phyloP scores from a whole-genome alignment of 2,329 filamentous ascomycete species.

The Neonectria coccinea region DNA sequence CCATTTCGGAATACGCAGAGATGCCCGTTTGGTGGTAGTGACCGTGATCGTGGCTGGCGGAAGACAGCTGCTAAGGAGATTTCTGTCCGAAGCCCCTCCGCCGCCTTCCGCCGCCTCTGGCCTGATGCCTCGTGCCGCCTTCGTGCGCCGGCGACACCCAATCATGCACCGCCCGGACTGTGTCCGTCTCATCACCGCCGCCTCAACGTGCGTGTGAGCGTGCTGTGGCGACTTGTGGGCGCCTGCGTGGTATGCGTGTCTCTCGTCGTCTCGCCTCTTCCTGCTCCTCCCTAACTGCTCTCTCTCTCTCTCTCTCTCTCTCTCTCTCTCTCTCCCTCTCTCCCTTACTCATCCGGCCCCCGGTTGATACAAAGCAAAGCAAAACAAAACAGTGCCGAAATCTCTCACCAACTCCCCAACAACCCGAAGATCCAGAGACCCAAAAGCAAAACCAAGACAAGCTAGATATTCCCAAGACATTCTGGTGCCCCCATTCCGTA shows the following conservation, averaged over 20 bases:
- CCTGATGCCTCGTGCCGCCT: constrained; percentile 11
- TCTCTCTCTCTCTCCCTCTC: constrained; percentile 3
- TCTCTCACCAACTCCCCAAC: not conserved
- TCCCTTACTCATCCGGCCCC: constrained; percentile 19
- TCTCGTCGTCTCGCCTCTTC: not conserved
- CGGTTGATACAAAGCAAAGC: constrained; percentile 2
- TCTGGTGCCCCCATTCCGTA: not conserved
- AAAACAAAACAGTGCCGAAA: not conserved
- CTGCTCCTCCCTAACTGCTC: no score
- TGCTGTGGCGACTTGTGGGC: not conserved
- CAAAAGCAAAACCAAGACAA: constrained; percentile 1
- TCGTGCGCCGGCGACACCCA: constrained; percentile 22
- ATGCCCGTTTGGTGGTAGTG: constrained; percentile 39
- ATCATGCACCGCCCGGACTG: not conserved
- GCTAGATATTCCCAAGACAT: constrained; percentile 3
- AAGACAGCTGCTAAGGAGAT: constrained; percentile 37
- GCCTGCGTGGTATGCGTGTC: constrained; percentile 16
- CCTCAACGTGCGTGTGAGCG: constrained; percentile 20
- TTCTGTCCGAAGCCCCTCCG: constrained; percentile 31
- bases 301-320: not conserved
- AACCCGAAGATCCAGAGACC: not conserved
- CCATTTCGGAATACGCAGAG: constrained; percentile 28
- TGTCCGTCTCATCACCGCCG: constrained; percentile 26
- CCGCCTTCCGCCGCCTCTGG: constrained; percentile 24
- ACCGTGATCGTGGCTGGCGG: constrained; percentile 44